Evolutionary conservation across 2,329 filamentous ascomycete species (phyloP).

Genomic region (Penicillium sp.): DNA sequence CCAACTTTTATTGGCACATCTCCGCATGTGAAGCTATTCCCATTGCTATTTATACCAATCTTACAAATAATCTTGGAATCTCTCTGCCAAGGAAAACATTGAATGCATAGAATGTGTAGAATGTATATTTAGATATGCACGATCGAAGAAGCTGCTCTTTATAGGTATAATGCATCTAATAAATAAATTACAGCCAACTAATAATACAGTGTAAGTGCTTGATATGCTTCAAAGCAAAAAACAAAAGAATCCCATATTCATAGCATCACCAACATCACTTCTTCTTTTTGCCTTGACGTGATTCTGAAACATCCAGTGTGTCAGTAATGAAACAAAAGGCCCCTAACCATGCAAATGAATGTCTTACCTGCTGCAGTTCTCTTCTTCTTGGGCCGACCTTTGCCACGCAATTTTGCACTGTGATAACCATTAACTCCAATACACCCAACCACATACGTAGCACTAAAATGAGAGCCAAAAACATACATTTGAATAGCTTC

Average conservation of each 20-base stretch:
- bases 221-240: neutral
- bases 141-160: neutral
- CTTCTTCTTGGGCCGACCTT: constrained; percentile 89
- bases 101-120: neutral
- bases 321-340: neutral
- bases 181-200: neutral
- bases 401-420: constrained; percentile 74
- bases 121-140: neutral
- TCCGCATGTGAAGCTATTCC: too few species aligned
- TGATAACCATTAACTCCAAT: constrained; percentile 25
- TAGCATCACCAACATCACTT: constrained; percentile 16
- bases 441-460: neutral
- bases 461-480: neutral
- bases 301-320: constrained; percentile 17
- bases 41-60: too few species aligned
- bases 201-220: neutral
- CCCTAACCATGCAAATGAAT: neutral
- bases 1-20: too few species aligned
- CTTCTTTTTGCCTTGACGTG: constrained; percentile 26
- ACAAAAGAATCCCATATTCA: neutral
- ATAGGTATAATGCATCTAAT: neutral
- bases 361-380: constrained; percentile 48
- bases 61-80: neutral
- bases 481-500: constrained; percentile 58
- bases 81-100: neutral